These are phyloP conservation scores for Leishmania tarentolae DNA, from an alignment of 208 protist genomes.

Conservation along the genomic window DNA sequence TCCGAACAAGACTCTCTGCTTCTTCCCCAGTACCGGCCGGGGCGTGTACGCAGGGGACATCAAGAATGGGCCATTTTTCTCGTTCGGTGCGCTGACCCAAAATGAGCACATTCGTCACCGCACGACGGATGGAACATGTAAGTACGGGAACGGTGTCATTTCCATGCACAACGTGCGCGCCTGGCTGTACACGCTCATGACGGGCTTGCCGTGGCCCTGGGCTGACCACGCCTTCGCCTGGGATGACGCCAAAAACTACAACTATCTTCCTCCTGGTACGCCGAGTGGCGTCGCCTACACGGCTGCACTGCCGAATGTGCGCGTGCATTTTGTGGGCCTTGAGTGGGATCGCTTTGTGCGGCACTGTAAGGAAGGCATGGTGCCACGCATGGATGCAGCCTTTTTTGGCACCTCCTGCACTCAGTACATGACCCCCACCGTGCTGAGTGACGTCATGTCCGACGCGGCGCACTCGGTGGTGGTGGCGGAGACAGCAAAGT, in stretches of 20 bases:
- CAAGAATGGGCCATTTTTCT: slow-evolving; percentile 88
- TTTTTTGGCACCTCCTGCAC: slow-evolving; percentile 85
- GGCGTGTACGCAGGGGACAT: slow-evolving; percentile 83
- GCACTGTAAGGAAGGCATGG: slow-evolving; percentile 37
- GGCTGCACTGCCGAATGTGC: slow-evolving; percentile 54
- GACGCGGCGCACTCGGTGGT: slow-evolving; percentile 46
- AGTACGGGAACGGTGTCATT: slow-evolving; percentile 89
- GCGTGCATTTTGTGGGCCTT: slow-evolving; percentile 82
- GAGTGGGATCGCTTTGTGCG: slow-evolving; percentile 74
- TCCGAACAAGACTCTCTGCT: slow-evolving; percentile 88
- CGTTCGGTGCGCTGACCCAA: slow-evolving; percentile 72
- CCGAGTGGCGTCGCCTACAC: slow-evolving; percentile 59
- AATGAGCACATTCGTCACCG: slow-evolving; percentile 73
- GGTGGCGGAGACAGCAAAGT: slow-evolving; percentile 91
- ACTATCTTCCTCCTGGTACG: slow-evolving; percentile 77
- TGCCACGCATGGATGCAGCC: slow-evolving; percentile 61
- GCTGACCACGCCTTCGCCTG: slow-evolving; percentile 88
- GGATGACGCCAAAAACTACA: slow-evolving; percentile 84
- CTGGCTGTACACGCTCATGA: slow-evolving; percentile 90
- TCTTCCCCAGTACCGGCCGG: slow-evolving; percentile 72
- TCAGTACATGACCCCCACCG: slow-evolving; percentile 57
- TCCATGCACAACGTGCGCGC: slow-evolving; percentile 90
- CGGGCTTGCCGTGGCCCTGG: slow-evolving; percentile 80
- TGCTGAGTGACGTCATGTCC: slow-evolving; percentile 54
- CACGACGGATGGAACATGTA: slow-evolving; percentile 84